Conservation (phyloP, 768 basidiomycete species). For the Leccinum subgranulosum region DNA sequence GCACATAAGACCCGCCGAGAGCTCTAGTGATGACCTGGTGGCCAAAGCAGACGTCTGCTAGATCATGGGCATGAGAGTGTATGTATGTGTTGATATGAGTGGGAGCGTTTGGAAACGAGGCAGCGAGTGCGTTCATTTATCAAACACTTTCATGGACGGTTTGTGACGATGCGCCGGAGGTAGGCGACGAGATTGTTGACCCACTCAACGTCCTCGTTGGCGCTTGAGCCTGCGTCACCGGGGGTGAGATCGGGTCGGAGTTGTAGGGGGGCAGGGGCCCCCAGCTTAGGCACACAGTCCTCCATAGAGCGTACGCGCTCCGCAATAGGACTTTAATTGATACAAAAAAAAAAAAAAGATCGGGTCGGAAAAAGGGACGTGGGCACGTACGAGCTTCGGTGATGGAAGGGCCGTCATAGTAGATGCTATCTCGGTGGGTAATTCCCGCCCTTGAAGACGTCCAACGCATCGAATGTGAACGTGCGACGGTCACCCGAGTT, state of each 20-base stretch:
- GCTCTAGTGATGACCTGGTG: no score
- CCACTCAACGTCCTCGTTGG: slow-evolving; percentile 76
- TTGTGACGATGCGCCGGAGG: no score
- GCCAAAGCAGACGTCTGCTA: no score
- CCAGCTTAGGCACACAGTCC: no score
- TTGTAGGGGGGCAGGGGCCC: no score
- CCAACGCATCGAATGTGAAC: slow-evolving; percentile 63
- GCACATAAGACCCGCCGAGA: no score
- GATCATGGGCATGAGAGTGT: no score
- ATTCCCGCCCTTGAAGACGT: slow-evolving; percentile 70
- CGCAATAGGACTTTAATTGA: no score
- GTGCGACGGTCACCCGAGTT: slow-evolving; percentile 13
- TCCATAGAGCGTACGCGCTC: no score
- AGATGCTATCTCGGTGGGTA: slow-evolving; percentile 53
- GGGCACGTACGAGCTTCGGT: slow-evolving; percentile 54
- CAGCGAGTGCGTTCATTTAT: slow-evolving; percentile 28
- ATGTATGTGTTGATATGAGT: not conserved
- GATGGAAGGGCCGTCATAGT: slow-evolving; percentile 54
- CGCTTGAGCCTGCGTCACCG: slow-evolving; percentile 41
- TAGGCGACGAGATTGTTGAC: slow-evolving; percentile 66
- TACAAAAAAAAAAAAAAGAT: no score
- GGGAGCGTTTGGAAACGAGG: not conserved
- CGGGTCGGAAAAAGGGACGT: slow-evolving; percentile 28
- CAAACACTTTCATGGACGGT: slow-evolving; percentile 50
- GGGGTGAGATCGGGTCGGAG: no score